phyloP scores from a whole-genome alignment of 805 yeast species.

The Candida ascalaphidarum region DNA sequence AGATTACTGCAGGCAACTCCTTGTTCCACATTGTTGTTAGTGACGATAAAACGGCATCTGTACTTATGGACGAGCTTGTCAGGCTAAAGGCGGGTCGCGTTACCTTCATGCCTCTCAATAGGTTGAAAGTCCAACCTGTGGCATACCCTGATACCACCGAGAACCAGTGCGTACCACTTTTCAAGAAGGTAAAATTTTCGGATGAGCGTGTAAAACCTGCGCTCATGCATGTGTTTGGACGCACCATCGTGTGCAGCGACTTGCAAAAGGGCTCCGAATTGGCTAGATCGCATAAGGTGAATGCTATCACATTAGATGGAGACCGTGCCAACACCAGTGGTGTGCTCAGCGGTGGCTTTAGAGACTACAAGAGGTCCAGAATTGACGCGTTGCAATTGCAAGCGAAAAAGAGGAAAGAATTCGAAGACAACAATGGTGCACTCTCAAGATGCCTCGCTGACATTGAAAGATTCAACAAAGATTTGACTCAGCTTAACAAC shows the following conservation, averaged over 20 bases:
- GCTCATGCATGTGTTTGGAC: conserved; percentile 73
- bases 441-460: conserved; percentile 19
- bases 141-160: conserved; percentile 51
- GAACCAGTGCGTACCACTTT: conserved; percentile 65
- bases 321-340: conserved; percentile 83
- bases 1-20: conserved; percentile 81
- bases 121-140: conserved; percentile 38
- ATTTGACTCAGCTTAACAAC: conserved; percentile 43
- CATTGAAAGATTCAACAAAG: conserved; percentile 39
- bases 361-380: conserved; percentile 59
- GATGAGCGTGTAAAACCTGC: conserved; percentile 49
- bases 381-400: conserved; percentile 60
- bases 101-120: conserved; percentile 83
- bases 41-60: conserved; percentile 72
- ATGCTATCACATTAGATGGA: conserved; percentile 86
- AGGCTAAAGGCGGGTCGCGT: conserved; percentile 73
- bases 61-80: conserved; percentile 67
- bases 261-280: conserved; percentile 61
- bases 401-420: conserved; percentile 42
- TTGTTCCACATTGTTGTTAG: conserved; percentile 88
- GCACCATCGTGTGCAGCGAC: conserved; percentile 66
- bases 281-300: conserved; percentile 51
- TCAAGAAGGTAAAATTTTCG: conserved; percentile 62
- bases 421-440: conserved; percentile 12
- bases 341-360: conserved; percentile 80